Base-by-base conservation (phyloP, 331 rosid genomes). In the Ulmus americana region DNA sequence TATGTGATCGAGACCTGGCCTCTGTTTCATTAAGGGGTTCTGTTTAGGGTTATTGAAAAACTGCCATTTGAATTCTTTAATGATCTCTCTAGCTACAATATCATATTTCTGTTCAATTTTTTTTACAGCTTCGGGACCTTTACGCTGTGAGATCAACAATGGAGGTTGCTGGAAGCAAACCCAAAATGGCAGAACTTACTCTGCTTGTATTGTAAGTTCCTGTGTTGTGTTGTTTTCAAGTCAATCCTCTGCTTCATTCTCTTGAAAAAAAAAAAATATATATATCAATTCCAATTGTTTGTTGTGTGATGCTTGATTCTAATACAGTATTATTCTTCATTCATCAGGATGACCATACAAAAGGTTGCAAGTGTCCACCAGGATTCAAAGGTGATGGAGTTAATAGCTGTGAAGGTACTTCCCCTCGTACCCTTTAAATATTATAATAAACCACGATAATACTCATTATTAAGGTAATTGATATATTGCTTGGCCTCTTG, bases 371-470 rank as follows among this genome's bases (percentile, higher is more conserved):
- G 58, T 94, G 99, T 72, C 99, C 99, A 3, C 79, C 81, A 10
- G 99, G 99, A 49, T 94, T 94, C 76, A 82, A n/a, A 73, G 99
- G 99, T 1, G 95, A 94, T 20, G 99, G 99, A 70, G 83, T 77
- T 49, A 45, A 64, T 44, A 74, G 70, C 49, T 94, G 99, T 59
- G 85, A 90, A 81, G 99, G 99, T 94, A 84, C 72, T 66, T 61
- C 51, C 49, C 39, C 64, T 67, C 54, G 57, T 41, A 77, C 60
- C 45, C 46, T 64, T 14, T 52, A 13, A 6, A 41, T 48, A 10
- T 16, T 55, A 44, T 8, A 6, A 7, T 47, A 45, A 58, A 49
- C 14, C 13, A 20, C 38, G 13, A 45, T 52, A 44, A 45, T 52
- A 44, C 16, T 14, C 9, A 16, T 42, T 10, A 6, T 35, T 46